Percentiles rank a stretch among this genome's conserved stretches.
phyloP scores from a whole-genome alignment of 2,329 filamentous ascomycete species.

The Colletotrichum cordylinicola region DNA sequence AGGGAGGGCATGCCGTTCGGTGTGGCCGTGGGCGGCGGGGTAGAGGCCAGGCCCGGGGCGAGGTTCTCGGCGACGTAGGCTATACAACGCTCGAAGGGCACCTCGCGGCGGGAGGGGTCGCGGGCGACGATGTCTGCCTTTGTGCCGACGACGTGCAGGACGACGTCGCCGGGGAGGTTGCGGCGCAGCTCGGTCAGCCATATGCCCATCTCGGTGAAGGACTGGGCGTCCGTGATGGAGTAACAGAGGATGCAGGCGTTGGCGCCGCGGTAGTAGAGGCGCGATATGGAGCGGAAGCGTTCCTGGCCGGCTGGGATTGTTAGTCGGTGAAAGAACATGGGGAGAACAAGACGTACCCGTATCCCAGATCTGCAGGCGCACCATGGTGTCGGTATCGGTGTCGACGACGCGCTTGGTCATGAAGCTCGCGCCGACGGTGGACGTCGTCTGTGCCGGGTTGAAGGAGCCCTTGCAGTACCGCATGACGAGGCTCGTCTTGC shows the following conservation, averaged over 20 bases:
- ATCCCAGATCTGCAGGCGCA: conserved; percentile 96
- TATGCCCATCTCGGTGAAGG: conserved; percentile 89
- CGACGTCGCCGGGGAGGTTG: conserved; percentile 78
- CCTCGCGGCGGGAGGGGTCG: conserved; percentile 79
- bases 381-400: conserved; percentile 82
- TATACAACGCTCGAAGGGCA: conserved; percentile 95
- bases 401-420: conserved; percentile 83
- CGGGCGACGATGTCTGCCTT: conserved; percentile 90
- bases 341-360: conserved; percentile 59
- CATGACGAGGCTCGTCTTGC: conserved; percentile 80
- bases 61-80: conserved; percentile 94
- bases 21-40: conserved; percentile 70
- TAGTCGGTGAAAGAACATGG: neutral
- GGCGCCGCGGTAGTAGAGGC: conserved; percentile 94
- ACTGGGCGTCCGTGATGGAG: conserved; percentile 85
- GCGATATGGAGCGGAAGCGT: conserved; percentile 91
- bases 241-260: conserved; percentile 95
- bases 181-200: conserved; percentile 87
- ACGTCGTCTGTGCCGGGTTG: conserved; percentile 66
- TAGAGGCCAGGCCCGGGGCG: conserved; percentile 71
- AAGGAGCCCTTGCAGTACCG: conserved; percentile 78
- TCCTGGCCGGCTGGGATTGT: conserved; percentile 78
- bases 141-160: conserved; percentile 94
- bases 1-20: conserved; percentile 35
- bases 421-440: conserved; percentile 82